A percentile compares a stretch with the other conserved stretches of the same genome.
These are phyloP conservation scores for Nakaseomyces delphensis DNA, from an alignment of 1,139 yeast species.

Conservation along the genomic window DNA sequence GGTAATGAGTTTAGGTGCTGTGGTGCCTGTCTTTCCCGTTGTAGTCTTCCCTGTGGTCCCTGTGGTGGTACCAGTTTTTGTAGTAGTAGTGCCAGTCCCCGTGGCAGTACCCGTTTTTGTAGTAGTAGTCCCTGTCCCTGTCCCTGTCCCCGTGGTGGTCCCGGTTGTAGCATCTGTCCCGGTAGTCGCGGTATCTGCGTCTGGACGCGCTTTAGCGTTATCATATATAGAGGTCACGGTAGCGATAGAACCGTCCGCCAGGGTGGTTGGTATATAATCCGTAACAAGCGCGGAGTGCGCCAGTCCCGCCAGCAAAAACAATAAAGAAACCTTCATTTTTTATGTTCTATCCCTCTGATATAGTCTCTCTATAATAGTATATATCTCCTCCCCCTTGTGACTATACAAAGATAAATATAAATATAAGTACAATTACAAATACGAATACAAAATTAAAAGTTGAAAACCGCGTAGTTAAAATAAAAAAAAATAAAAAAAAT, in stretches of 20 bases:
- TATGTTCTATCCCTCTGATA: neutral
- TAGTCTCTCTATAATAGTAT: constrained; percentile 1
- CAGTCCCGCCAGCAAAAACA: constrained; percentile 14
- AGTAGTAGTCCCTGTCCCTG: constrained; percentile 7
- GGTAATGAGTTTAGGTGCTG: constrained; percentile 4
- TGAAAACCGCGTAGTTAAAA: too few relatives aligned
- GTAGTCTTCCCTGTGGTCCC: constrained; percentile 4
- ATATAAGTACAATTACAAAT: too few relatives aligned
- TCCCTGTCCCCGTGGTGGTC: constrained; percentile 7
- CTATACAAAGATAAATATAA: too few relatives aligned
- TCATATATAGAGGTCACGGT: constrained; percentile 8
- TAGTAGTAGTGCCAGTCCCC: neutral
- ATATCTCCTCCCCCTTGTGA: too few relatives aligned
- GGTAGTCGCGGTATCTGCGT: constrained; percentile 7
- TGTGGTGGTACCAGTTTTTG: constrained; percentile 8
- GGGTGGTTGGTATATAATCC: constrained; percentile 11
- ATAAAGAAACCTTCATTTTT: constrained; percentile 11
- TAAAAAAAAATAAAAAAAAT: too few relatives aligned
- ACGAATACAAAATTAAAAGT: too few relatives aligned
- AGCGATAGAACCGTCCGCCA: constrained; percentile 10
- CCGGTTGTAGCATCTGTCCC: constrained; percentile 8
- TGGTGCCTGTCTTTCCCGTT: constrained; percentile 6
- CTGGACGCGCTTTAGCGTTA: constrained; percentile 9
- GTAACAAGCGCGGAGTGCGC: constrained; percentile 5
- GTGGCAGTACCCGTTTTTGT: constrained; percentile 8